These are phyloP conservation scores for Acanthamoeba royreba DNA, from an alignment of 208 protist genomes.

Conservation along the genomic window DNA sequence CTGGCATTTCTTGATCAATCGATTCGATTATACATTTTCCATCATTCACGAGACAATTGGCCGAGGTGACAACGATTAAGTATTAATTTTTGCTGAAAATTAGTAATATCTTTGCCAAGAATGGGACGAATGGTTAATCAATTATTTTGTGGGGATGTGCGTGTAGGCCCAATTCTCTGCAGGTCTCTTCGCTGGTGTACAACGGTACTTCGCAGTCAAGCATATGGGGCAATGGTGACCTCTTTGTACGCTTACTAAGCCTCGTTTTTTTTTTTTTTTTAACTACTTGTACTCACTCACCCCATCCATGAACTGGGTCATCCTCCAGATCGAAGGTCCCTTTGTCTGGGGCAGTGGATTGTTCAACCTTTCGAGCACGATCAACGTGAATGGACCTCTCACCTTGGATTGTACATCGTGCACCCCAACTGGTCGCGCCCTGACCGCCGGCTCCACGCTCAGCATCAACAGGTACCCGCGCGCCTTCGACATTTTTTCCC, in stretches of 20 bases:
- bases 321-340: not conserved
- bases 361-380: not conserved
- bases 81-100: too few relatives aligned
- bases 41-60: too few relatives aligned
- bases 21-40: too few relatives aligned
- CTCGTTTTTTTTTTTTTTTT: not conserved
- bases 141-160: too few relatives aligned
- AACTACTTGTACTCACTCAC: not conserved
- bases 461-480: not conserved
- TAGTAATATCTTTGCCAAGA: too few relatives aligned
- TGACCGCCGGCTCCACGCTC: not conserved
- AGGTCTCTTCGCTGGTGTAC: not conserved
- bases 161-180: not conserved
- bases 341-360: not conserved
- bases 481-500: not conserved
- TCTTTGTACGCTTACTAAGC: not conserved
- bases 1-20: too few relatives aligned
- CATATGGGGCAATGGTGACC: not conserved
- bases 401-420: not conserved
- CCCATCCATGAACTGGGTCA: not conserved
- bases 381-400: not conserved
- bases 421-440: not conserved
- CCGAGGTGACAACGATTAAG: too few relatives aligned
- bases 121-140: too few relatives aligned
- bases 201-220: not conserved